Evolutionary conservation across 495 filamentous ascomycete species (phyloP), one percentile per base, ranked within the genome.

Genomic region (Xylaria palmicola): DNA sequence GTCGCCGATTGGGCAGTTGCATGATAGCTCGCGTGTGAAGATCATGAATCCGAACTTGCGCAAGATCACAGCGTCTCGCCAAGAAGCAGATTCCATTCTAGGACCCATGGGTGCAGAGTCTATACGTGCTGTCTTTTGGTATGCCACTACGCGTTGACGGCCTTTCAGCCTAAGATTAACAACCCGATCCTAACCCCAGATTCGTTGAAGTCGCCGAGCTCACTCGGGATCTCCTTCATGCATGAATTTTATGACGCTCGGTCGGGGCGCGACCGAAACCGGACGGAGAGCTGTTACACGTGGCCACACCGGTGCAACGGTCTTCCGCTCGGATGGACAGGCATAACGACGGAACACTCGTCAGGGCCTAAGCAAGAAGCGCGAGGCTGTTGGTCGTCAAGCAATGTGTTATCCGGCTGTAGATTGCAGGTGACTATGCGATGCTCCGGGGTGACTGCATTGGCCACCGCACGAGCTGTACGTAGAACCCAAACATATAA

Each of bases 231-330:
- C 37, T 29, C 6, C 43, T 49, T 58, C 55, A 37, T 24, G 47
- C 44, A 41, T 62, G 22, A 36, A 41, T 20, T 32, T 15, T 57
- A 34, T 43, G 52, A 62, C 30, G 34, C 60, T 43, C 24, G 26
- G 34, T 5, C 41, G 36, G 27, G n/a, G 58, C 20, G 36, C 39
- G 29, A 29, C n/a, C 12, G 15, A 62, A 40, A 1, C 32, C 13
- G 40, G 9, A n/a, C 47, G 27, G 27, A 44, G 30, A 40, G 39
- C 29, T 48, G 39, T 55, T 45, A 48, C 59, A 48, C 59, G 30
- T 40, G 50, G 30, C 30, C 17, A 39, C 10, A 54, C 30, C 26
- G 24, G 40, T 53, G 40, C 22, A 22, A 53, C 40, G 17, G 29
- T 53, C 45, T 20, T 55, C 30, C 24, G 40, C 9, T n/a, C n/a